Evolutionary conservation across 345 rosid genomes (phyloP), one percentile per base, ranked within the genome.

Genomic region (Populus tremula): DNA sequence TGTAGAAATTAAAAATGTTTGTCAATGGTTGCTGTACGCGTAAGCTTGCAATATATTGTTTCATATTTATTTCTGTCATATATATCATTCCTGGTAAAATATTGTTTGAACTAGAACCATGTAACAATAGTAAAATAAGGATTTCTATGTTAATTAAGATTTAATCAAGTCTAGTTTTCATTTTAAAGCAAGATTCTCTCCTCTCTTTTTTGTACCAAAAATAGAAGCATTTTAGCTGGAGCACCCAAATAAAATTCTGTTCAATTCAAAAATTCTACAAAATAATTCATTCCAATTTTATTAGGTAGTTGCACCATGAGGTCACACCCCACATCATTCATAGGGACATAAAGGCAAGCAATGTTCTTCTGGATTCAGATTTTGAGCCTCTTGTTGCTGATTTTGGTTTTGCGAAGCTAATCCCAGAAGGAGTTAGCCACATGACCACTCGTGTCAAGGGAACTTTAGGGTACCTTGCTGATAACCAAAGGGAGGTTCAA

Each of bases 361-460:
- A 85, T 50, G 84, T 95, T 45, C 87, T 93, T 17, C 71, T 93
- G 47, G 91, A 93, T 65, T 88, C 99, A 1, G 87, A 92, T 36
- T 93, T 93, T 49, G 88, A 95, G 69, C 93, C 98, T 6, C 80
- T 92, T n/a, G 93, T 95, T 43, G 94, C 94, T 0, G 98, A 93
- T 85, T 95, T 95, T 0, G 98, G 98, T 20, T 95, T 90, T 23
- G 88, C 93, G 3, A 95, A 90, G 84, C 88, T 95, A 72, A 92
- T 93, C 69, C 96, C 97, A 5, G 94, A 91, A 81, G 90, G 90
- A 5, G 91, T 90, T 1, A 88, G 90, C 79, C 91, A 92, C 87
- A 90, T 88, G 97, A 87, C 92, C 21, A 86, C 91, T 18, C 87
- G 94, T 29, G 89, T 88, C 6, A 94, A 91, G 81, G 95, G 97